Percentiles rank a stretch among this genome's conserved stretches.
Evolutionary conservation across 1,284 basidiomycete species (phyloP).

Genomic region (Inonotus obliquus): DNA sequence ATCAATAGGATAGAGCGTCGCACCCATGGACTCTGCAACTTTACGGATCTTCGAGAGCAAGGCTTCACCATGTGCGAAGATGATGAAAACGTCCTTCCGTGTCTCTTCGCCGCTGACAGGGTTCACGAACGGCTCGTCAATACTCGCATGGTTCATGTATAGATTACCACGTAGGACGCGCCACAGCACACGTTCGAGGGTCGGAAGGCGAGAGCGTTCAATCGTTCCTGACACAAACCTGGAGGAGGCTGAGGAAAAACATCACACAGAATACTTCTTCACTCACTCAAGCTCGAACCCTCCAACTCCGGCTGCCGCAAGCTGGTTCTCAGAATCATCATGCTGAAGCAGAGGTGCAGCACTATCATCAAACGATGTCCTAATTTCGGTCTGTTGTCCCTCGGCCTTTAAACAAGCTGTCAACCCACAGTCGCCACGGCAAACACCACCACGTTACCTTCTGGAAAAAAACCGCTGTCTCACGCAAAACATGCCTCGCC

Average conservation of each 20-base stretch:
- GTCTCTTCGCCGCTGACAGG: slow-evolving; percentile 77
- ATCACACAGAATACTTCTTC: background rate
- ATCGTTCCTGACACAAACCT: slow-evolving; percentile 97
- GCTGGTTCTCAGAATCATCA: slow-evolving; percentile 78
- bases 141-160: slow-evolving; percentile 99
- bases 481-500: slow-evolving; percentile 87
- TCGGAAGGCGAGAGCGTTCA: slow-evolving; percentile 87
- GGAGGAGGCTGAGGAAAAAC: slow-evolving; percentile 6
- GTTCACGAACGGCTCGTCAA: slow-evolving; percentile 89
- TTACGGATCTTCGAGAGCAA: slow-evolving; percentile 97
- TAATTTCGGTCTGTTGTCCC: slow-evolving; percentile 72
- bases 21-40: slow-evolving; percentile 98
- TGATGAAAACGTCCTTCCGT: slow-evolving; percentile 99
- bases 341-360: slow-evolving; percentile 89
- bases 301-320: slow-evolving; percentile 38
- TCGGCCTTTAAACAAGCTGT: slow-evolving; percentile 56
- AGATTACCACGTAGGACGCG: slow-evolving; percentile 96
- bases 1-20: slow-evolving; percentile 94
- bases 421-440: slow-evolving; percentile 5
- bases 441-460: slow-evolving; percentile 44
- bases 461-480: slow-evolving; percentile 97
- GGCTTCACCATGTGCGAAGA: slow-evolving; percentile 95
- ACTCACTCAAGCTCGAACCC: slow-evolving; percentile 82
- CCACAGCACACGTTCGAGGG: slow-evolving; percentile 98
- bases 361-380: slow-evolving; percentile 90